Evolutionary conservation across 371 early-diverging fungal species (phyloP).

Genomic region (Sporodiniella umbellata): DNA sequence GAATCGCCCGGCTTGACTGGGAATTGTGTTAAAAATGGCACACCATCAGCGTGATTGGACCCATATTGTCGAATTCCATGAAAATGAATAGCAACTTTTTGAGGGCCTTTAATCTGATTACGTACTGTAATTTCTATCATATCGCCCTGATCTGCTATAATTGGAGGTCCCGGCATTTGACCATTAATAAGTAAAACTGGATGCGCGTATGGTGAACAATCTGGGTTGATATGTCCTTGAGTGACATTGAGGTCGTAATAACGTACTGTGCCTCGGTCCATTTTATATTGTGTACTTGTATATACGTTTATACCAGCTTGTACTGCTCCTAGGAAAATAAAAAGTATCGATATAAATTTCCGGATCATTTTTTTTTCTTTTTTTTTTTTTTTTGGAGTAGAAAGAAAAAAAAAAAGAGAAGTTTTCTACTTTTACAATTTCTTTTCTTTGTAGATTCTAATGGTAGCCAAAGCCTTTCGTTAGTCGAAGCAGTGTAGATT

Average conservation of each 20-base stretch:
- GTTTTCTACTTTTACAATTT: background rate
- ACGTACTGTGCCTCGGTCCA: background rate
- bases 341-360: background rate
- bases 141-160: constrained; percentile 41
- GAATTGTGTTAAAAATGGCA: constrained; percentile 56
- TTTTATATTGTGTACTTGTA: background rate
- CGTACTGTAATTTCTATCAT: constrained; percentile 32
- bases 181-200: constrained; percentile 37
- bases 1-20: constrained; percentile 53
- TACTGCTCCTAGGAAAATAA: background rate
- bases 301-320: background rate
- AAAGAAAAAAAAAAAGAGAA: background rate
- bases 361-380: background rate
- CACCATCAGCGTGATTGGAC: constrained; percentile 50
- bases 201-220: constrained; percentile 29
- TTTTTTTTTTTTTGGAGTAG: background rate
- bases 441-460: background rate
- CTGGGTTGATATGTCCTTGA: constrained; percentile 23
- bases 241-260: constrained; percentile 36
- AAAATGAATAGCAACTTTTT: constrained; percentile 38
- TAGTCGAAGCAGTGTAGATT: no score
- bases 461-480: background rate
- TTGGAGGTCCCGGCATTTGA: constrained; percentile 50
- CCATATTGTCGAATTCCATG: constrained; percentile 46
- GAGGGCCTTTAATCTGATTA: constrained; percentile 22